Evolutionary conservation across 1,284 basidiomycete genomes (phyloP).

Genomic region (Ceratobasidium sp.): DNA sequence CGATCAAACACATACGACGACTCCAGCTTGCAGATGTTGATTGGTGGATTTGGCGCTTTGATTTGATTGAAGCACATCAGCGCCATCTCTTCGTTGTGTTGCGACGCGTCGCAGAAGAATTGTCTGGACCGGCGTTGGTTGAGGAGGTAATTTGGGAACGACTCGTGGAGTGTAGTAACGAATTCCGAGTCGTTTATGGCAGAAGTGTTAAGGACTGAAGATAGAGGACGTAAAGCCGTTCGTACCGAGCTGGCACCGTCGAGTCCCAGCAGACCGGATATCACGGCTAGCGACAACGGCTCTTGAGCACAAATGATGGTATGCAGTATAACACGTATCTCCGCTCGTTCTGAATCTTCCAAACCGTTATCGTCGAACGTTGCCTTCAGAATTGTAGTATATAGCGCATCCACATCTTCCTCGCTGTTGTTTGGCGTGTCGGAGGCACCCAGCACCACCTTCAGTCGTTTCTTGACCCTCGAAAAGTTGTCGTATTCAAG

Average conservation of each 20-base stretch:
- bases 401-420: not conserved
- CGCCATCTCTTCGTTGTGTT: not conserved
- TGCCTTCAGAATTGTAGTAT: not conserved
- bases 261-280: not conserved
- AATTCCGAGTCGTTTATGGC: not conserved
- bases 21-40: slow-evolving; percentile 32
- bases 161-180: slow-evolving; percentile 19
- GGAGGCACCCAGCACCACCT: not conserved
- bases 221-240: not conserved
- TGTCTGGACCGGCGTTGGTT: not conserved
- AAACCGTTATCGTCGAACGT: not conserved
- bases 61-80: not conserved
- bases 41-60: not conserved
- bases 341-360: not conserved
- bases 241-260: not conserved
- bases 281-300: not conserved
- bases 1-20: not conserved
- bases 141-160: slow-evolving; percentile 19
- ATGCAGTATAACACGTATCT: slow-evolving; percentile 1
- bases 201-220: not conserved
- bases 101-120: not conserved
- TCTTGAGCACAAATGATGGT: slow-evolving; percentile 10
- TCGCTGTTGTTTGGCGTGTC: not conserved
- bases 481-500: slow-evolving; percentile 6
- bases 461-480: not conserved